Evolutionary conservation across 192 early-diverging fungal species (phyloP), one percentile per base, ranked within the genome.

Genomic region (Coemansia sp.): DNA sequence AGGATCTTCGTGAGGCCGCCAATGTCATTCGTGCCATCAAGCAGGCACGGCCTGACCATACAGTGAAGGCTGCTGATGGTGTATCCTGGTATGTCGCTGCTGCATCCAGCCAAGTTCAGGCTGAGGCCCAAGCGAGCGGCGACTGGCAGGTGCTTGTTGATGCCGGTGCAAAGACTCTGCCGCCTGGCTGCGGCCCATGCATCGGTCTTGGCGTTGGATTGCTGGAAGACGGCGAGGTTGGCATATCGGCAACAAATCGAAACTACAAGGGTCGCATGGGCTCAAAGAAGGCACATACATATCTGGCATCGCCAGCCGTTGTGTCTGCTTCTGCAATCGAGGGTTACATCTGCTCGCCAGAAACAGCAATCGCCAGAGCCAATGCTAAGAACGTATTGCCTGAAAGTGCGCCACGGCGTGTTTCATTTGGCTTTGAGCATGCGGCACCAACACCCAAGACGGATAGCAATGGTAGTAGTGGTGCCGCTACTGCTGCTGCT

Each of bases 251-350:
- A 16, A 98, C 97, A 21, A 99, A 99, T 77, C 87, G 97, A 56
- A 99, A 99, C 75, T 99, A 94, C 84, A 99, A 99, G 85, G 97
- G 97, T 54, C 88, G 97, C 15, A 99, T 99, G 97, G 97, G 97
- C 49, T 94, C 93, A 19, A 94, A 94, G 53, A 86, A 74, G 41
- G 94, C 97, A 0, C 86, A 92, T 63, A 95, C 97, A 0, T 99
- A 99, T 68, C 87, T 99, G 48, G 89, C 95, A 5, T 96, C 94
- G 2, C 97, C 97, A 65, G 94, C 94, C 41, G 94, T 99, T 0
- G 97, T 99, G 4, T 94, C 97, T 7, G 95, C 95, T 9, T 96
- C 94, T 41, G 97, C 97, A 2, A 75, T 96, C 6, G 79, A 87
- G 61, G 97, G 97, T 32, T 88, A 88, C 60, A 98, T 99, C 58